Conservation (phyloP, 2,329 filamentous ascomycete genomes). For the Aureobasidium sp. region DNA sequence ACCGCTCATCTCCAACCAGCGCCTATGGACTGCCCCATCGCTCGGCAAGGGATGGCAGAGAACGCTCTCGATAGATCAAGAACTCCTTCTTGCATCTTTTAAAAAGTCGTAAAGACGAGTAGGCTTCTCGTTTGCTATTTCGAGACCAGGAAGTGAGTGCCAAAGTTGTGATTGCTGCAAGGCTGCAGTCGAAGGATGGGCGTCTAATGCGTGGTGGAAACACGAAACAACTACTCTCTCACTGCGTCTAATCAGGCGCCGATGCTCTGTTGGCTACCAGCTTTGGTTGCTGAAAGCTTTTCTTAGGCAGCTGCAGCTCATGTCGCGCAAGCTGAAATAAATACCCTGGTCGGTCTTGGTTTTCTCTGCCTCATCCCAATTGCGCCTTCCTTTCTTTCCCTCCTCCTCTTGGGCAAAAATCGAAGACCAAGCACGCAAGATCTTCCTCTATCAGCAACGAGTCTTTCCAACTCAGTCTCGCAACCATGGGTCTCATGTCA, state of each 20-base stretch:
- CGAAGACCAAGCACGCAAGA: not conserved
- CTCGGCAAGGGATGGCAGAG: too few species aligned
- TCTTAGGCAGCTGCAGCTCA: not conserved
- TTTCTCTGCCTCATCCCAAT: not conserved
- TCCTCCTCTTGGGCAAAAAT: not conserved
- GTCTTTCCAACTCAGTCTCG: too few species aligned
- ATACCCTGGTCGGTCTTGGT: not conserved
- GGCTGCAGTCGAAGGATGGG: conserved; percentile 7
- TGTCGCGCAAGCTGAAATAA: not conserved
- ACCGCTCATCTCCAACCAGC: conserved; percentile 5
- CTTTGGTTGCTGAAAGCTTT: not conserved
- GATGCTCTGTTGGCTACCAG: not conserved
- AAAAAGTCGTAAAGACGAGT: too few species aligned
- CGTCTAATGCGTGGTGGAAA: not conserved
- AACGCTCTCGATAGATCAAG: too few species aligned
- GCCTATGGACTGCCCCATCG: too few species aligned
- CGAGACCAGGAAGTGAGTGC: too few species aligned
- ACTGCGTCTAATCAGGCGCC: not conserved
- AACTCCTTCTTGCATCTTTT: too few species aligned
- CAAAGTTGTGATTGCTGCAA: too few species aligned
- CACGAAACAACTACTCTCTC: not conserved
- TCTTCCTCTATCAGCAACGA: not conserved
- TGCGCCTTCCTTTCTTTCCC: not conserved
- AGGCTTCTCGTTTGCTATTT: not conserved
- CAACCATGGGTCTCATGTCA: conserved; percentile 8